A percentile compares a stretch with the other conserved stretches of the same genome.
Evolutionary conservation across 441 rosid species (phyloP).

Genomic region (Arabidopsis lyrata): DNA sequence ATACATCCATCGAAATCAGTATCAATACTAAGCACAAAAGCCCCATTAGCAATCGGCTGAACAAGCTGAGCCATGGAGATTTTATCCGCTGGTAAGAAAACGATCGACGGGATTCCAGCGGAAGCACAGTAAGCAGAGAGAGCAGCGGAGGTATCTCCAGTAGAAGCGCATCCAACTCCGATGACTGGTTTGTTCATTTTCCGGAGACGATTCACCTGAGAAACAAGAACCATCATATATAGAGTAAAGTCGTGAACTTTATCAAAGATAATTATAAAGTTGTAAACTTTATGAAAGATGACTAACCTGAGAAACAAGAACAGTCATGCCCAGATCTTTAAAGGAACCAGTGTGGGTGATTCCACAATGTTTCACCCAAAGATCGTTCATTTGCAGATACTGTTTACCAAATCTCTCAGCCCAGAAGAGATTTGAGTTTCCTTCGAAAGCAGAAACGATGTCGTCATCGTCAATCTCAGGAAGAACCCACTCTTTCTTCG

Average conservation of each 20-base stretch:
- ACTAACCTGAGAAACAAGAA: constrained; percentile 69
- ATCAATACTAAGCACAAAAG: constrained; percentile 70
- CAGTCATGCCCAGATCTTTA: constrained; percentile 76
- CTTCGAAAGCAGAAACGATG: constrained; percentile 74
- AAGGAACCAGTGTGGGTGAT: constrained; percentile 73
- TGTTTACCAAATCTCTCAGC: constrained; percentile 70
- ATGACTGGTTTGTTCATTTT: constrained; percentile 61
- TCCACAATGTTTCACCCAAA: constrained; percentile 82
- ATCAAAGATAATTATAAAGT: neutral
- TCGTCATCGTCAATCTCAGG: constrained; percentile 73
- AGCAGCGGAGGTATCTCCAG: constrained; percentile 77
- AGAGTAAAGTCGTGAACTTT: neutral
- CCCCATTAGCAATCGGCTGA: constrained; percentile 75
- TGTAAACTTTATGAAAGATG: constrained; percentile 39
- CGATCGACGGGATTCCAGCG: constrained; percentile 73
- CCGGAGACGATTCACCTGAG: constrained; percentile 67
- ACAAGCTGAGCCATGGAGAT: constrained; percentile 77
- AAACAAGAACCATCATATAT: constrained; percentile 50
- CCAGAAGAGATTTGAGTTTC: constrained; percentile 76
- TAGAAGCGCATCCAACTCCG: constrained; percentile 76
- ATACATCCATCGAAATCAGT: constrained; percentile 77
- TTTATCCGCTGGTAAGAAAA: constrained; percentile 67
- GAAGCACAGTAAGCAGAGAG: constrained; percentile 69
- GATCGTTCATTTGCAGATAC: constrained; percentile 64
- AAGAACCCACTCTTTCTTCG: constrained; percentile 78